Evolutionary conservation across 257 asterid species (phyloP), one percentile per base, ranked within the genome.

Genomic region (Leptodermis oblonga): DNA sequence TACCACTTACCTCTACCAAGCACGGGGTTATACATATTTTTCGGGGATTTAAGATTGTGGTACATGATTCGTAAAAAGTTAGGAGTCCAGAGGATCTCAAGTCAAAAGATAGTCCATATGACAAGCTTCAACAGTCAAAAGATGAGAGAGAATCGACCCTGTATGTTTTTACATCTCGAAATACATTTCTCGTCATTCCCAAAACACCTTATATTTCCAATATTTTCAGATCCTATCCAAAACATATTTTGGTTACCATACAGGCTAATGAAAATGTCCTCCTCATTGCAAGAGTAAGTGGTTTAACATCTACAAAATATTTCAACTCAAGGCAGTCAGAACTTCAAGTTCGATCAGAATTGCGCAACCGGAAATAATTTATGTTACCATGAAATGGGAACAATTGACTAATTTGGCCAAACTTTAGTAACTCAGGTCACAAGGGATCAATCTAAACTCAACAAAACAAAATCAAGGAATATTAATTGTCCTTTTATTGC

Each of bases 391-490:
- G 1, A 33, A 18, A 18, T 18, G 25, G 34, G 46, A 61, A n/a
- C 28, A 33, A 9, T 8, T 2, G 42, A 20, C 20, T 34, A 20
- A 20, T 37, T 18, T 15, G 26, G 65, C 39, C 25, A 18, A 60
- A 17, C 0, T n/a, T 18, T 11, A 37, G 49, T 18, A 37, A 5
- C 49, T 36, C n/a, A 18, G 1, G 20, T n/a, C 26, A 33, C 43
- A 60, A 54, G 45, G 43, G 25, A 31, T 60, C 49, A n/a, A 62
- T 1, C 42, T 34, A n/a, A 62, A 37, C n/a, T 37, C 67, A 62
- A 62, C 66, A 61, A n/a, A n/a, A n/a, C n/a, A n/a, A 58, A 11
- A 58, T 60, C 15, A 33, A 60, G 41, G 64, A 33, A 34, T 15
- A 60, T 20, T 8, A 6, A 9, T 34, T 34, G 66, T 23, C 25